Evolutionary conservation across 192 early-diverging fungal species (phyloP).

Genomic region (Linnemannia exigua): DNA sequence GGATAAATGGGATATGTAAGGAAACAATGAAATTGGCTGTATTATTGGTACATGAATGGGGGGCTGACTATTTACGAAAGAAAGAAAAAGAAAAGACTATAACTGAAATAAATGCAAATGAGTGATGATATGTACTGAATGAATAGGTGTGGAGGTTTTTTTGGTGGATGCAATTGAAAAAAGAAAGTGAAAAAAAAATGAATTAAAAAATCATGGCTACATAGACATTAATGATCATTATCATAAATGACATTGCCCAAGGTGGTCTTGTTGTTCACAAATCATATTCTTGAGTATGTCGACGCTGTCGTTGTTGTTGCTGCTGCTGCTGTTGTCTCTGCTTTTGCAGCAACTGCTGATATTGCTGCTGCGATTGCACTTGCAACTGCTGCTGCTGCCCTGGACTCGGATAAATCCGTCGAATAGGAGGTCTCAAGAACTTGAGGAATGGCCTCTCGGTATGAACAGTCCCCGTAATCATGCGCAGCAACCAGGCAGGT

Average conservation of each 20-base stretch:
- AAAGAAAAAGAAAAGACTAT: neutral
- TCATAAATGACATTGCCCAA: neutral
- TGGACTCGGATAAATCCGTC: neutral
- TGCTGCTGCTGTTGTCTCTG: neutral
- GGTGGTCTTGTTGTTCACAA: neutral
- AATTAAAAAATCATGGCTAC: too few species aligned
- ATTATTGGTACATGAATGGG: slow-evolving; percentile 1
- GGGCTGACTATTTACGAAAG: neutral
- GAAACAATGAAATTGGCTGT: neutral
- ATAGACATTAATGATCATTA: too few species aligned
- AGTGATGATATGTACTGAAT: neutral
- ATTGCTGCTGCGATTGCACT: neutral
- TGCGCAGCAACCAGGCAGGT: slow-evolving; percentile 37
- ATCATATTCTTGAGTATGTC: too few species aligned
- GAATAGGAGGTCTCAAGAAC: slow-evolving; percentile 25
- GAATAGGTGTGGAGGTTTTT: too few species aligned
- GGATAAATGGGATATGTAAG: too few species aligned
- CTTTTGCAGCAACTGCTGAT: neutral
- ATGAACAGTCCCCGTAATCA: slow-evolving; percentile 42
- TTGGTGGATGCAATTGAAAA: neutral
- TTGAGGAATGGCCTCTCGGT: slow-evolving; percentile 17
- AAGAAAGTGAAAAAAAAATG: too few species aligned
- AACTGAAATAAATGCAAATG: neutral
- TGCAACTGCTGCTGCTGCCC: neutral
- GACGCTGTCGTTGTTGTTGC: neutral